Base-by-base conservation (phyloP, 148 eudicot species). In the Gaultheria prostrata region DNA sequence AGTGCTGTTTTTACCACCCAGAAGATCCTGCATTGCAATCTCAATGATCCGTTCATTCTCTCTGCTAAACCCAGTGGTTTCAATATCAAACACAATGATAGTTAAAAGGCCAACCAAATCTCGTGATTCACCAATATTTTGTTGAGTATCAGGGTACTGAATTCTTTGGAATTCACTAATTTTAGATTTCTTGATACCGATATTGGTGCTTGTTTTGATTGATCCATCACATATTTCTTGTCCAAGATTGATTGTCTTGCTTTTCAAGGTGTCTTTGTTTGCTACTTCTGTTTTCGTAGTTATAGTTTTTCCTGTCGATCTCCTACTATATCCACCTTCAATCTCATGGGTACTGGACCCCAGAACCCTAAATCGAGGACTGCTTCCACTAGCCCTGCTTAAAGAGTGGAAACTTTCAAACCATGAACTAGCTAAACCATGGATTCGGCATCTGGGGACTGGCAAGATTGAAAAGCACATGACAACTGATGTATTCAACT, bases 1-100 rank as follows among this genome's bases (percentile, higher is more conserved):
- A 61, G 95, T 93, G 87, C 98, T 94, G 78, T 91, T 91, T 81
- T 87, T 87, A 63, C 98, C 98, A 39, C 98, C 98, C n/a, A 48
- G 80, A 65, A 94, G 91, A 88, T 93, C 98, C 88, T 84, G 92
- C 53, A 93, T 81, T 30, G 97, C 98, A 83, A 96, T 91, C 92
- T 96, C 98, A 67, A 96, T 89, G 8, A 96, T 94, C 82, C 95
- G 84, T 45, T 87, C 93, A 21, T 17, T 33, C 46, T 79, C 87
- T 82, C 95, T 92, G 53, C 89, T 78, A 54, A 94, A 81, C 49
- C 98, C 98, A 77, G 98, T 92, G 63, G 98, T 96, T 84, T 96
- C 98, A 78, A 94, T 89, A 86, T 96, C 98, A 72, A 96, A 91
- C 53, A 90, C 90, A 74, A 96, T 87, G 78, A 91, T 71, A 26